A percentile compares a stretch with the other conserved stretches of the same genome.
Conservation (phyloP, 352 stramenopile genomes). For the Pythium graminicola region DNA sequence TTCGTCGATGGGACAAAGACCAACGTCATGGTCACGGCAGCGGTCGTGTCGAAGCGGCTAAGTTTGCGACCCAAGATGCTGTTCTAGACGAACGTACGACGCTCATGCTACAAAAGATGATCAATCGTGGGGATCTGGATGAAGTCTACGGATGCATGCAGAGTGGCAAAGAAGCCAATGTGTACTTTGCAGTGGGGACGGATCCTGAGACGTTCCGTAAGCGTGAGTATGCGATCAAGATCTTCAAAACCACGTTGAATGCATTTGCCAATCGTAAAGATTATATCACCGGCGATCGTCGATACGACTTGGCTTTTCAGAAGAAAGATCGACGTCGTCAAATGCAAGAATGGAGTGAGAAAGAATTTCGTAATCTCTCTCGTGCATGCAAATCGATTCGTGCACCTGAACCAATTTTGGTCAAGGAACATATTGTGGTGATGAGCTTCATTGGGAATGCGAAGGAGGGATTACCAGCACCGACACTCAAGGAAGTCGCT, state of each 20-base stretch:
- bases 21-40: constrained; percentile 46
- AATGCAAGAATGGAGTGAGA: constrained; percentile 71
- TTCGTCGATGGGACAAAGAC: constrained; percentile 46
- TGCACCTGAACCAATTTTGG: constrained; percentile 33
- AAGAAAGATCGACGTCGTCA: constrained; percentile 60
- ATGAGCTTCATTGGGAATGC: constrained; percentile 59
- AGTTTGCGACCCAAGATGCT: constrained; percentile 56
- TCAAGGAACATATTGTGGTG: constrained; percentile 65
- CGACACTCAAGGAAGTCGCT: constrained; percentile 30
- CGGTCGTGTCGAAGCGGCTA: constrained; percentile 41
- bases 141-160: constrained; percentile 71
- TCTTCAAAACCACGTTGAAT: constrained; percentile 58
- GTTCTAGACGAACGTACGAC: constrained; percentile 75
- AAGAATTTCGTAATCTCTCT: constrained; percentile 61
- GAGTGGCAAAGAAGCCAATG: constrained; percentile 76
- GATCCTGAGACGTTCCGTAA: constrained; percentile 33
- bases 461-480: constrained; percentile 43
- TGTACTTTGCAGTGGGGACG: constrained; percentile 64
- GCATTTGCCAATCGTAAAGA: constrained; percentile 74
- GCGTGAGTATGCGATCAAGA: constrained; percentile 61
- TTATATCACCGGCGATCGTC: constrained; percentile 77
- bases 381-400: constrained; percentile 46
- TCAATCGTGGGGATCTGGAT: constrained; percentile 46
- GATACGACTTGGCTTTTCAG: constrained; percentile 69
- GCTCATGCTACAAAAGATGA: constrained; percentile 23